Conservation (phyloP, 2,329 filamentous ascomycete species). For the Coleophoma eucalyptorum region DNA sequence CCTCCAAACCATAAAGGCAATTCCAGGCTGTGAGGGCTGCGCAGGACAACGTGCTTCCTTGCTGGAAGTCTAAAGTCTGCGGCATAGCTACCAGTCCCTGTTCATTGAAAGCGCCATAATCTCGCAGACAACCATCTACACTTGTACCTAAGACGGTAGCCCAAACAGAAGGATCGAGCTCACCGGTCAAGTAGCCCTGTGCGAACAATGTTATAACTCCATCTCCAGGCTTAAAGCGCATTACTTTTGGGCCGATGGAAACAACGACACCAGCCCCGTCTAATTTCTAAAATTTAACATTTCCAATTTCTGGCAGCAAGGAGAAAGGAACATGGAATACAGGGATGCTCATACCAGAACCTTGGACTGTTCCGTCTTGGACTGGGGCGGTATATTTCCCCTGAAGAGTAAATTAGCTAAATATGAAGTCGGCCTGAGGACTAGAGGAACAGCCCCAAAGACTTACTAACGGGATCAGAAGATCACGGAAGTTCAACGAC, state of each 20-base stretch:
- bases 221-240: slow-evolving; percentile 52
- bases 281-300: slow-evolving; percentile 18
- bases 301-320: slow-evolving; percentile 19
- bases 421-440: not conserved
- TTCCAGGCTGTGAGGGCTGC: slow-evolving; percentile 56
- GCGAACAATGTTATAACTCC: slow-evolving; percentile 57
- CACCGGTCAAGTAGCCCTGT: slow-evolving; percentile 34
- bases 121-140: slow-evolving; percentile 43
- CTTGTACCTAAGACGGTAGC: slow-evolving; percentile 52
- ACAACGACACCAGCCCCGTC: slow-evolving; percentile 42
- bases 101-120: slow-evolving; percentile 45
- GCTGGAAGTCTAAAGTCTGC: slow-evolving; percentile 36
- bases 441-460: not conserved
- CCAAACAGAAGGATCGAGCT: slow-evolving; percentile 15
- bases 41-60: slow-evolving; percentile 46
- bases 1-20: slow-evolving; percentile 45
- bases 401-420: not conserved
- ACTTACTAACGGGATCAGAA: slow-evolving; percentile 29
- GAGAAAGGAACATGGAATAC: slow-evolving; percentile 21
- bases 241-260: slow-evolving; percentile 50
- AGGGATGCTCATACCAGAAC: not conserved
- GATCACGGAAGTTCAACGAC: slow-evolving; percentile 35
- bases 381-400: not conserved
- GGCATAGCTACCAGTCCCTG: slow-evolving; percentile 60
- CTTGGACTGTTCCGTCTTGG: not conserved